phyloP scores from a whole-genome alignment of 2,329 filamentous ascomycete species.

The Aspergillus bombycis region DNA sequence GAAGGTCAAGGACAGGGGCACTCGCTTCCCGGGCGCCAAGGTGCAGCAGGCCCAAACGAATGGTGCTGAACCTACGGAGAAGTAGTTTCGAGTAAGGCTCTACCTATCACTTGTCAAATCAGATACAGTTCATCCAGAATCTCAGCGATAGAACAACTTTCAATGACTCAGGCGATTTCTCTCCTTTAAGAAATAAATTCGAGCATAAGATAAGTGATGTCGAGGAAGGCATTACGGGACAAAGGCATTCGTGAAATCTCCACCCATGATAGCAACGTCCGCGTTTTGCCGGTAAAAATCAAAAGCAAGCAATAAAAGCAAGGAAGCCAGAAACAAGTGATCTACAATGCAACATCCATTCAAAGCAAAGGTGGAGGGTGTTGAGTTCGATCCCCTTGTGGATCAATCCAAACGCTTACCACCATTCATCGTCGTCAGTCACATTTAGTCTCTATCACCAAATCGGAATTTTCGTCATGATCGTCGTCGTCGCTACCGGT shows the following conservation, averaged over 20 bases:
- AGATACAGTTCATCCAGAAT: not conserved
- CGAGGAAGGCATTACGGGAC: not conserved
- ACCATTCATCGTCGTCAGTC: not conserved
- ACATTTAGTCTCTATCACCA: too few relatives aligned
- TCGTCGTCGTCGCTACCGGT: not conserved
- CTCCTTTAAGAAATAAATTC: not conserved
- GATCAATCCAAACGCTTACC: not conserved
- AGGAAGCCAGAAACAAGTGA: not conserved
- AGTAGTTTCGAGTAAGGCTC: not conserved
- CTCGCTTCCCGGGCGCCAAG: conserved; percentile 46
- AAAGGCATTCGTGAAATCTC: not conserved
- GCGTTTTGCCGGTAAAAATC: not conserved
- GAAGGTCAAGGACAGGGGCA: conserved; percentile 77
- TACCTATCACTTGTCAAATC: not conserved
- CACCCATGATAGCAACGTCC: not conserved
- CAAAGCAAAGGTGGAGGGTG: not conserved
- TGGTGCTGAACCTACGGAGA: not conserved
- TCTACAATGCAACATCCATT: not conserved
- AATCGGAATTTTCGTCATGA: not conserved
- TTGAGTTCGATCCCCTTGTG: not conserved
- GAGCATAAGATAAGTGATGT: not conserved
- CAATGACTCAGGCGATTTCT: not conserved
- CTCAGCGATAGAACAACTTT: not conserved
- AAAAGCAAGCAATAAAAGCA: not conserved
- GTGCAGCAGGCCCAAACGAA: conserved; percentile 33